A percentile compares a stretch with the other conserved stretches of the same genome.
phyloP scores from a whole-genome alignment of 805 yeast genomes.

The Yarrowia divulgata region DNA sequence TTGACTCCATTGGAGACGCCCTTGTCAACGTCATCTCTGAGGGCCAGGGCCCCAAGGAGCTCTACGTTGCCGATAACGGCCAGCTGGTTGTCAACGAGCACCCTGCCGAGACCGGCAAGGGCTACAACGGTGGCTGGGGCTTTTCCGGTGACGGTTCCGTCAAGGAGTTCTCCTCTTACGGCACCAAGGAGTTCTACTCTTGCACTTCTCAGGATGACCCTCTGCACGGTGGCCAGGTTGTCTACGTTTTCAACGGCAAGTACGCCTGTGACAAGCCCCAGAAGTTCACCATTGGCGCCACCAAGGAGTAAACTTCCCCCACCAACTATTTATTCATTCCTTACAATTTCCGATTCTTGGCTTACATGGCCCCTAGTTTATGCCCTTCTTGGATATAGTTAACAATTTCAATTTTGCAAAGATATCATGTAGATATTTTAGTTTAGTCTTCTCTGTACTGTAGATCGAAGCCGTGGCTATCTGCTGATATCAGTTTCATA shows the following conservation, averaged over 20 bases:
- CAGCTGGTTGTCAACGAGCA: slow-evolving; percentile 19
- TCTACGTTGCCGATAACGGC: slow-evolving; percentile 8
- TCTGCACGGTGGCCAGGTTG: slow-evolving; percentile 13
- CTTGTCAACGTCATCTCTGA: slow-evolving; percentile 9
- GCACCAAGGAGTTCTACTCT: slow-evolving; percentile 19
- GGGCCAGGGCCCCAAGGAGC: slow-evolving; percentile 15
- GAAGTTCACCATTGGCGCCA: slow-evolving; percentile 11
- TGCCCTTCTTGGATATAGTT: not conserved
- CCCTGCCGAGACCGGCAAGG: slow-evolving; percentile 1
- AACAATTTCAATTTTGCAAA: not conserved
- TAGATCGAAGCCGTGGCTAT: not conserved
- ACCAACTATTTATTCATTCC: not conserved
- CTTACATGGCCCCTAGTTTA: not conserved
- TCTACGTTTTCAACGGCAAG: slow-evolving; percentile 16
- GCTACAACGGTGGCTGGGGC: slow-evolving; percentile 22
- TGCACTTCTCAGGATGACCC: not conserved
- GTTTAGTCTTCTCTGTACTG: not conserved
- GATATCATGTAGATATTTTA: not conserved
- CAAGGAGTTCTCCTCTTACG: slow-evolving; percentile 16
- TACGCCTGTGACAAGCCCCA: slow-evolving; percentile 23
- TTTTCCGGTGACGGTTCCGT: slow-evolving; percentile 17
- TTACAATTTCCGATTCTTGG: not conserved
- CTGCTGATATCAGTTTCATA: not conserved
- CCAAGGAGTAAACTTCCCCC: not conserved
- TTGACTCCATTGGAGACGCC: slow-evolving; percentile 3